Evolutionary conservation across 768 basidiomycete species (phyloP), one percentile per base, ranked within the genome.

Genomic region (Calocera cornea): DNA sequence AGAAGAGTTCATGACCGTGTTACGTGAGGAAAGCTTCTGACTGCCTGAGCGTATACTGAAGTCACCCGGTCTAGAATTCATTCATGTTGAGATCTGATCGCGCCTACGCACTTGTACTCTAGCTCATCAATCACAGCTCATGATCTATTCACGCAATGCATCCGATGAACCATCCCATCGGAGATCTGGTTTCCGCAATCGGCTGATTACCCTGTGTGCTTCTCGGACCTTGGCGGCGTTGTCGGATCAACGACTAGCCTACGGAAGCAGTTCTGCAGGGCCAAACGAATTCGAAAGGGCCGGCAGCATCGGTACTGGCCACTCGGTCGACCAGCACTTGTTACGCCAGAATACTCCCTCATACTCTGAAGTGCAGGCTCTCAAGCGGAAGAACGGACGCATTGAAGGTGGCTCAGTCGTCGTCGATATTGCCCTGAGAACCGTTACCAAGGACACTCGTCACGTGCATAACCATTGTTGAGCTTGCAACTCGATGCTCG

Each of bases 391-490:
- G 11, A 60, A 60, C 54, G 27, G n/a, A 60, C 14, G 31, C 54
- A 12, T 14, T 8, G 14, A 27, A 12, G 11, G 5, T 29, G 16
- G 27, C 27, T 29, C 31, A 33, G 14, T 60, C 27, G 11, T 31
- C 2, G 5, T 19, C 54, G 54, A 19, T 19, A 27, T 60, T 27
- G 19, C 24, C 54, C 27, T 60, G 54, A 16, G 54, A 60, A 60
- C 54, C 24, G 54, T 60, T 16, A 60, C 54, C 54, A 60, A 60
- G 27, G 22, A 27, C 31, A 33, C 27, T 60, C 24, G 54, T 60
- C 54, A 60, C 54, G 54, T 60, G 54, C 54, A 16, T 10, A 10
- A 60, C 54, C 31, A 60, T 60, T 33, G 54, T 60, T 60, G 54
- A 60, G 54, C 54, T 5, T 60, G 54, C 54, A 33, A 29, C 54